A percentile compares a stretch with the other conserved stretches of the same genome.
phyloP scores from a whole-genome alignment of 2,329 filamentous ascomycete species.

The Colletotrichum tanaceti region DNA sequence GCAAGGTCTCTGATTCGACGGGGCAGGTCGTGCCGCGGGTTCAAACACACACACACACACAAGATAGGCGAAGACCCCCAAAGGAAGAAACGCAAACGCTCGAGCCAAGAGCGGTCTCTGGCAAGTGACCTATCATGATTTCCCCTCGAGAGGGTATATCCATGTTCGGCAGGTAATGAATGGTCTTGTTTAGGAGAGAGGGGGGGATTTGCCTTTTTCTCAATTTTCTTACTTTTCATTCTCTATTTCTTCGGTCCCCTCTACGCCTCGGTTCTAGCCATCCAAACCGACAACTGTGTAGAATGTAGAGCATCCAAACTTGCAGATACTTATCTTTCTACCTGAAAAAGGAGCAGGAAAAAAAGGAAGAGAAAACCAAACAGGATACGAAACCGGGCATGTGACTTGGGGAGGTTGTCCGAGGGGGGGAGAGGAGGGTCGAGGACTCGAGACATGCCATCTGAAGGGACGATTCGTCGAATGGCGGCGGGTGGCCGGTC shows the following conservation, averaged over 20 bases:
- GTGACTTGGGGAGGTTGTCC: conserved; percentile 16
- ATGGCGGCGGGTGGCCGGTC: conserved; percentile 8
- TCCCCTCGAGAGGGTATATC: background rate
- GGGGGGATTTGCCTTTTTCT: conserved; percentile 14
- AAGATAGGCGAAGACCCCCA: background rate
- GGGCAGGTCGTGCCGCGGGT: conserved; percentile 20
- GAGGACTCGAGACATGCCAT: conserved; percentile 37
- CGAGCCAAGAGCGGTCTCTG: conserved; percentile 1
- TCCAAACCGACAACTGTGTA: background rate
- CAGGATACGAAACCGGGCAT: conserved; percentile 10
- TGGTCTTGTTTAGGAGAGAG: too few relatives aligned
- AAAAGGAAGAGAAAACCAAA: too few relatives aligned
- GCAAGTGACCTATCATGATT: background rate
- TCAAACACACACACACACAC: conserved; percentile 22
- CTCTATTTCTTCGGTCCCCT: too few relatives aligned
- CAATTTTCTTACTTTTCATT: too few relatives aligned
- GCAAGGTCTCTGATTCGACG: conserved; percentile 4
- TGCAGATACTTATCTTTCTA: too few relatives aligned
- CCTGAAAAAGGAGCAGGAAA: conserved; percentile 25
- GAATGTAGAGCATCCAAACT: background rate
- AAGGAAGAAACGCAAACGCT: conserved; percentile 17
- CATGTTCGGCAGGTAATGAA: too few relatives aligned
- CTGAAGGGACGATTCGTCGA: conserved; percentile 38
- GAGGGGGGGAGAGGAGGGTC: conserved; percentile 6
- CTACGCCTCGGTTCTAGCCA: background rate